Evolutionary conservation across 2,329 filamentous ascomycete genomes (phyloP).

Genomic region (Venturiaceae sp.): DNA sequence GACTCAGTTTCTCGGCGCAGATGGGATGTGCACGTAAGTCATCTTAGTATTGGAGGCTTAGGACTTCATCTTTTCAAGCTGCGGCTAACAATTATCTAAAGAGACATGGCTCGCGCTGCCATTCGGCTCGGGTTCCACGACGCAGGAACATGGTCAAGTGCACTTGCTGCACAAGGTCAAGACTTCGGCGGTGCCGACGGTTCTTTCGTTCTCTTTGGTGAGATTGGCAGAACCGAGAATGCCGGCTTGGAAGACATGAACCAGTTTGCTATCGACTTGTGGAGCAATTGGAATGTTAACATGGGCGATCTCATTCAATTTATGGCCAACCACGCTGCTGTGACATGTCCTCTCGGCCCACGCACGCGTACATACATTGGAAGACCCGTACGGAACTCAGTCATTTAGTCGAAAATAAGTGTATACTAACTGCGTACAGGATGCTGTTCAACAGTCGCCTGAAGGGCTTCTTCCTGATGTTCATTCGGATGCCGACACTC

Average conservation of each 20-base stretch:
- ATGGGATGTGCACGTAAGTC: conserved; percentile 22
- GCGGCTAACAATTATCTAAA: no score
- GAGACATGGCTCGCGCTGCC: conserved; percentile 19
- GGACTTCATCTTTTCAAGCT: no score
- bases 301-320: conserved; percentile 48
- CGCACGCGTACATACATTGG: conserved; percentile 35
- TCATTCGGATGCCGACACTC: conserved; percentile 22
- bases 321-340: conserved; percentile 34
- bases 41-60: no score
- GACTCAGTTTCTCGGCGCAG: conserved; percentile 12
- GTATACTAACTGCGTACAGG: no score
- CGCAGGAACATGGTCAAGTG: conserved; percentile 5
- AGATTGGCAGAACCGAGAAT: conserved; percentile 28
- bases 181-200: conserved; percentile 28
- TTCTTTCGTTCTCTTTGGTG: conserved; percentile 26
- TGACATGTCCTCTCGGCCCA: conserved; percentile 42
- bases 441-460: conserved; percentile 1
- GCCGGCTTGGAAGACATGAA: conserved; percentile 34
- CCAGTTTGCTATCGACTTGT: conserved; percentile 25
- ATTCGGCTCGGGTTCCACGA: conserved; percentile 26
- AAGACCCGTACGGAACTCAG: no score
- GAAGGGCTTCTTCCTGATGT: conserved; percentile 21
- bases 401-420: no score
- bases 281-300: conserved; percentile 31
- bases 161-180: background rate